Evolutionary conservation across 129 eudicot genomes (phyloP).

Genomic region (Artemisia annua): DNA sequence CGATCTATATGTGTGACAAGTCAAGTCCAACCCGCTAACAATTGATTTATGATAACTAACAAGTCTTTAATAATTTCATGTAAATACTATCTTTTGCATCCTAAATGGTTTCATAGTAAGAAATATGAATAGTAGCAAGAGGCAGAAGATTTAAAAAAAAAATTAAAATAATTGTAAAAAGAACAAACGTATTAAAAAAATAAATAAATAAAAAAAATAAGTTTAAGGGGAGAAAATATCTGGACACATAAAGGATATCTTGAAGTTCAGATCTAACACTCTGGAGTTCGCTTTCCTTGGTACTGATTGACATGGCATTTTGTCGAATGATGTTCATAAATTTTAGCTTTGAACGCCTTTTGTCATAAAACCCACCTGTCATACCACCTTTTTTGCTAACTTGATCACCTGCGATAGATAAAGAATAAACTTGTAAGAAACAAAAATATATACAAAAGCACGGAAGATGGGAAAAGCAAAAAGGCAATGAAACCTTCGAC

Average conservation of each 20-base stretch:
- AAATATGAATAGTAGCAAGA: constrained; percentile 8
- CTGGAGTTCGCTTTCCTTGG: constrained; percentile 61
- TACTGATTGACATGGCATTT: constrained; percentile 50
- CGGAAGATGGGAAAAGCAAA: neutral
- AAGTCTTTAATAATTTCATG: too few species aligned
- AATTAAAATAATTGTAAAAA: neutral
- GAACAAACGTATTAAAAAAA: constrained; percentile 5
- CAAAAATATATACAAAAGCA: neutral
- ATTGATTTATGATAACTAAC: too few species aligned
- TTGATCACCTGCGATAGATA: constrained; percentile 74
- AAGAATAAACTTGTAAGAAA: constrained; percentile 12
- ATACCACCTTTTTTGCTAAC: constrained; percentile 99
- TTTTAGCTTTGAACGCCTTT: constrained; percentile 84
- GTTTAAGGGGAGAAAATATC: constrained; percentile 2
- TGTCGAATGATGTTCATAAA: constrained; percentile 74
- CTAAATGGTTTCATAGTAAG: neutral
- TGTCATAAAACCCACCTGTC: constrained; percentile 98
- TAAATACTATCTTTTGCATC: too few species aligned
- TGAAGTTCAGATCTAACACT: constrained; percentile 65
- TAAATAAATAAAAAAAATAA: too few species aligned
- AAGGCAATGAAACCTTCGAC: constrained; percentile 63
- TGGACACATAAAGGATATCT: constrained; percentile 63
- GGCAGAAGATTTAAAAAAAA: too few species aligned
- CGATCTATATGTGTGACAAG: constrained; percentile 66
- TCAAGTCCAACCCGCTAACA: constrained; percentile 57